Evolutionary conservation across 768 basidiomycete species (phyloP), one percentile per base, ranked within the genome.

Genomic region (Rhodotorula kratochvilovae): DNA sequence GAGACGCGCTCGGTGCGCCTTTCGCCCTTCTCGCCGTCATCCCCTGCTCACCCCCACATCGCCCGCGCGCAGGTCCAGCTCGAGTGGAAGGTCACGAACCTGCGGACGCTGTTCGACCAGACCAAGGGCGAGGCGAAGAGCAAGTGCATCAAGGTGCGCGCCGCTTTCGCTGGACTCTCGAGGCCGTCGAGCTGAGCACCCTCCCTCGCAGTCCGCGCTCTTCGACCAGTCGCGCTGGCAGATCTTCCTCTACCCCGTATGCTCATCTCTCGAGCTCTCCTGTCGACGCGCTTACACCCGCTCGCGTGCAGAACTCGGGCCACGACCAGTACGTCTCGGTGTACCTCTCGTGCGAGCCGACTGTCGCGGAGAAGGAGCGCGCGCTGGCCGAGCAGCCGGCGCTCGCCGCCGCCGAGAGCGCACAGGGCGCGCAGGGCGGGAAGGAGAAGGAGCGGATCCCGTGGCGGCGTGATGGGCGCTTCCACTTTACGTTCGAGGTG

Each of bases 201-300:
- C 21, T 19, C 36, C 29, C 36, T 27, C 31, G 6, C 61, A 68
- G 69, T 67, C 68, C 3, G 63, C 67, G 11, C 46, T 75, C 39
- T 73, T 77, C 48, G 76, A 71, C 55, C 78, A 81, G 45, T 79
- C 80, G 39, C 74, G 80, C 6, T 82, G 82, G 82, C 81, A 82
- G 70, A 78, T 82, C 55, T 78, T 81, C 63, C 81, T 81, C 74
- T 82, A 82, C 61, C 79, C 80, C 76, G 54, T 76, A 75, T 29
- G 25, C 39, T 5, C 35, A 10, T 29, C 27, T 54, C 35, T 27
- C 50, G 43, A 50, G n/a, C n/a, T n/a, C 43, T 69, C 61, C 11
- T 27, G 2, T 17, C 54, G n/a, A n/a, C n/a, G n/a, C n/a, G n/a
- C n/a, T n/a, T n/a, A n/a, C n/a, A n/a, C n/a, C n/a, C n/a, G n/a